Base-by-base conservation (phyloP, 352 stramenopile species). In the Plasmopara muralis region DNA sequence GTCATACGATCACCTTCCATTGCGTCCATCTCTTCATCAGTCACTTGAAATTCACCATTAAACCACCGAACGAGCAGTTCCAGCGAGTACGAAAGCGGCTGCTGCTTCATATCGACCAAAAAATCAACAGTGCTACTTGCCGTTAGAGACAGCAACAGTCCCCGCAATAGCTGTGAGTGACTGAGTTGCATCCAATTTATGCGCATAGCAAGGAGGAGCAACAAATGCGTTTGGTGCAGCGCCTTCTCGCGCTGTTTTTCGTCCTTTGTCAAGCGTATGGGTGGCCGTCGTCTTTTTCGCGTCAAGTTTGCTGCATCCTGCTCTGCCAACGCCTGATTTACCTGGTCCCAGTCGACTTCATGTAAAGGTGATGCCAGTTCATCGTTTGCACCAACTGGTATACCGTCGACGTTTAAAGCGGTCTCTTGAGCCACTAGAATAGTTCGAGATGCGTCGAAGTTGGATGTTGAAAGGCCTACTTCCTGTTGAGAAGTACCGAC, bases 1-100 rank as follows among this genome's bases (percentile, higher is more conserved):
- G 73, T 79, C 43, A 85, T 37, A 6, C 71, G 13, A 40, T 70
- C 59, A 13, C 48, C 44, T 4, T 30, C 15, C 3, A n/a, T 6
- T 20, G 45, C 25, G 0, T 65, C 28, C 10, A 55, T 30, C 15
- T 41, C 55, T 14, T 60, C 48, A 13, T 62, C 57, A 12, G 9
- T 29, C 4, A 81, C 14, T 31, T 53, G 42, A 53, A 87, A 89
- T n/a, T 74, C 55, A 30, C 48, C 34, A 37, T 62, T 50, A 43
- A 89, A 87, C 82, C 83, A 93, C 14, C 69, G 74, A 57, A 89
- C 55, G 12, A 93, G 60, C 50, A 81, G 60, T 59, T 88, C 68
- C 44, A 90, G 44, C 33, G 62, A 67, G 53, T 87, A 89, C 48
- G 47, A 42, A 42, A 77, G 62, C 20, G 66, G 67, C 31, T 71